Evolutionary conservation across 768 basidiomycete genomes (phyloP).

Genomic region (Suillus subalutaceus): DNA sequence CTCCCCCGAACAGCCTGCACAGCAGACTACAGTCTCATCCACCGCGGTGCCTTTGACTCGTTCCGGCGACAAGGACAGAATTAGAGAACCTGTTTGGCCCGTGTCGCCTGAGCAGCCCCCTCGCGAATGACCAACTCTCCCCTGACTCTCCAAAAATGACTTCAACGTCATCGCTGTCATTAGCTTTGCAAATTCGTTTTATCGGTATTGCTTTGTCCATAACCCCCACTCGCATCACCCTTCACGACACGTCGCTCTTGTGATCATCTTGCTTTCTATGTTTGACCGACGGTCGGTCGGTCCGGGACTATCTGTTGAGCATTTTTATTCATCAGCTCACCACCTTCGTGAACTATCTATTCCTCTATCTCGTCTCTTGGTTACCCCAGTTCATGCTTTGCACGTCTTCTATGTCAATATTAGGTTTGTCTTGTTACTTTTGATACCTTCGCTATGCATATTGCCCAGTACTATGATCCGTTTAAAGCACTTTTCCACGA

Average conservation of each 20-base stretch:
- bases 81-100: conserved; percentile 32
- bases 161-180: conserved; percentile 10
- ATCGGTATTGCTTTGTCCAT: conserved; percentile 29
- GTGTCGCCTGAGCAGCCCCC: conserved; percentile 29
- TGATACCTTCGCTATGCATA: conserved; percentile 28
- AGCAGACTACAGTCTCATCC: conserved; percentile 21
- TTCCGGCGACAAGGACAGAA: conserved; percentile 31
- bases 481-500: conserved; percentile 15
- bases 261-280: conserved; percentile 9
- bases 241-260: conserved; percentile 16
- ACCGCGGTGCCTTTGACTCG: conserved; percentile 26
- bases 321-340: conserved; percentile 22
- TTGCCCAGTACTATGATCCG: conserved; percentile 20
- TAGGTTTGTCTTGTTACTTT: conserved; percentile 25
- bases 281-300: conserved; percentile 15
- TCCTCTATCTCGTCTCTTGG: conserved; percentile 27
- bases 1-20: conserved; percentile 27
- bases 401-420: conserved; percentile 33
- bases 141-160: conserved; percentile 1
- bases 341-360: conserved; percentile 34
- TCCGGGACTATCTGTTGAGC: conserved; percentile 32
- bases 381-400: conserved; percentile 25
- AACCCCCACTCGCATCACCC: conserved; percentile 29
- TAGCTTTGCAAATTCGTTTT: conserved; percentile 30
- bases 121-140: conserved; percentile 24